These are phyloP conservation scores for Amborella trichopoda DNA, from an alignment of 164 flowering plant genomes.

Conservation along the genomic window DNA sequence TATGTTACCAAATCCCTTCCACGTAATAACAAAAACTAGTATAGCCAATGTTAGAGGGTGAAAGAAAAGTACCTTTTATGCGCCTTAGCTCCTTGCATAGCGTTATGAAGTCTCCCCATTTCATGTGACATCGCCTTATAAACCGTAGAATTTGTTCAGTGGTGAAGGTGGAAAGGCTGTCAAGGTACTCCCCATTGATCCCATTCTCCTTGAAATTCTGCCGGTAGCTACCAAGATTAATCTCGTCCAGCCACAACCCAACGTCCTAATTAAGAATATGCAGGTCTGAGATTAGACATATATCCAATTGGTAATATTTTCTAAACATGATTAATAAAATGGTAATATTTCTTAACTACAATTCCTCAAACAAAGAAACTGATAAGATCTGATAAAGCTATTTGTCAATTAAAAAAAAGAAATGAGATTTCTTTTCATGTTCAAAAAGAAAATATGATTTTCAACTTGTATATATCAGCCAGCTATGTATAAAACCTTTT, in stretches of 20 bases:
- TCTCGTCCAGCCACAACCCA: conserved; percentile 92
- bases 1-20: no score
- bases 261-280: conserved; percentile 81
- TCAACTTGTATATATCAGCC: no score
- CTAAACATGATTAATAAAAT: background rate
- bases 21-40: background rate
- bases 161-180: conserved; percentile 92
- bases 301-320: background rate
- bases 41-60: conserved; percentile 4
- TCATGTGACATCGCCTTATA: conserved; percentile 94
- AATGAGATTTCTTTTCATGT: no score
- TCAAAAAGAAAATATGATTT: no score
- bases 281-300: no score
- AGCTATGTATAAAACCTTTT: no score
- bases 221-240: conserved; percentile 82
- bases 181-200: conserved; percentile 91
- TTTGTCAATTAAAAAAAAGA: background rate
- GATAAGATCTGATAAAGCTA: background rate
- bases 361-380: background rate
- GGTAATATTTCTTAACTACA: background rate
- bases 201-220: conserved; percentile 77
- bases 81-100: conserved; percentile 97
- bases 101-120: conserved; percentile 98
- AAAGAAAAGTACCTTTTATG: conserved; percentile 58
- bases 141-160: conserved; percentile 93